A percentile compares a stretch with the other conserved stretches of the same genome.
Conservation (phyloP, 1,284 basidiomycete species). For the Bjerkandera adusta region DNA sequence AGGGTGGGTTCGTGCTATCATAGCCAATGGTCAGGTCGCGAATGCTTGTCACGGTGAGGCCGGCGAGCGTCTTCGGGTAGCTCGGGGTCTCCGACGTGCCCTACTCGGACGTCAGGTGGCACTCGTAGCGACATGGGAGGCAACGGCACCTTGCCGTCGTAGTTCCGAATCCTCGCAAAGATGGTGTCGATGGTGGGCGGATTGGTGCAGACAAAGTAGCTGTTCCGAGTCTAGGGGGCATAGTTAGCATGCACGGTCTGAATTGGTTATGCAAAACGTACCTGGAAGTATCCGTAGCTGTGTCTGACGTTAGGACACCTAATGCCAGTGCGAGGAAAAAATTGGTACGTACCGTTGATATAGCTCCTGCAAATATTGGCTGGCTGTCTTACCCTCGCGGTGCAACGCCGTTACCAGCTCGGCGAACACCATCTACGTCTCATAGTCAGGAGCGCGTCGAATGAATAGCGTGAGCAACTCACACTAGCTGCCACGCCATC, state of each 20-base stretch:
- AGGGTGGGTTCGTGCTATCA: constrained; percentile 68
- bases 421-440: constrained; percentile 57
- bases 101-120: too few species aligned
- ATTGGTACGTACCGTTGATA: constrained; percentile 53
- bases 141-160: constrained; percentile 38
- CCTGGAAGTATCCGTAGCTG: constrained; percentile 57
- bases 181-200: constrained; percentile 61
- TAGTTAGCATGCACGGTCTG: constrained; percentile 13
- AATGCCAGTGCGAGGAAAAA: neutral
- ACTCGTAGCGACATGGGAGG: neutral
- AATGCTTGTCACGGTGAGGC: constrained; percentile 56
- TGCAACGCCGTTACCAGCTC: constrained; percentile 58
- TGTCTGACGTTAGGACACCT: too few species aligned
- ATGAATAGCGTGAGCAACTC: constrained; percentile 14
- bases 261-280: constrained; percentile 26
- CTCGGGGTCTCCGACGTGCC: constrained; percentile 25
- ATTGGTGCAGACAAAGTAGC: constrained; percentile 76
- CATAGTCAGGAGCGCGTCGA: neutral
- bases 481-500: constrained; percentile 81
- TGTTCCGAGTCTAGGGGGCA: constrained; percentile 65
- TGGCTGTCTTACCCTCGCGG: constrained; percentile 49
- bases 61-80: constrained; percentile 65
- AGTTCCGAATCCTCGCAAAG: constrained; percentile 63
- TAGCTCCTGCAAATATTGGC: constrained; percentile 56
- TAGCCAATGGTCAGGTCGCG: constrained; percentile 76